Percentiles rank a stretch among this genome's conserved stretches.
These are phyloP conservation scores for Zizania palustris DNA, from an alignment of 202 grass and related monocot genomes.

Conservation along the genomic window DNA sequence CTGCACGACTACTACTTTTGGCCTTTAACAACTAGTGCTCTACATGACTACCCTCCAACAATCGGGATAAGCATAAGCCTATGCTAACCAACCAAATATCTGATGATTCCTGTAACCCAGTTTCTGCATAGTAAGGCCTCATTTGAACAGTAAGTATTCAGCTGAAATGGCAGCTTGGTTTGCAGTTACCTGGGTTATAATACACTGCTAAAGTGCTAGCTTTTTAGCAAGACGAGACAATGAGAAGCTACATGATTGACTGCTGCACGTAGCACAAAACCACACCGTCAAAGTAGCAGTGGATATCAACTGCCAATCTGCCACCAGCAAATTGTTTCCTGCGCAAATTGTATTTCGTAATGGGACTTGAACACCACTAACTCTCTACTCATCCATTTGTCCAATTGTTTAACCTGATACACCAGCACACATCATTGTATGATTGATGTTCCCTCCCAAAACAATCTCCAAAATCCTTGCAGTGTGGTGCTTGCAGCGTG, in stretches of 20 bases:
- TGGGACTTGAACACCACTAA: constrained; percentile 45
- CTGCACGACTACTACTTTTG: constrained; percentile 29
- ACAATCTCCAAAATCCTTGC: constrained; percentile 31
- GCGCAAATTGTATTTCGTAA: neutral
- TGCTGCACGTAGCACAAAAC: neutral
- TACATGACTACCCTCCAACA: constrained; percentile 39
- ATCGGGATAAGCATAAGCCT: constrained; percentile 34
- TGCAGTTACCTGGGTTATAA: neutral
- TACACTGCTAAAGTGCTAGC: neutral
- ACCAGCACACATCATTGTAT: neutral
- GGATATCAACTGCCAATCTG: constrained; percentile 1
- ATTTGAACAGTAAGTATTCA: constrained; percentile 6
- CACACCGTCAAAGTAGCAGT: neutral
- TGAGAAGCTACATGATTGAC: neutral
- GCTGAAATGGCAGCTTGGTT: constrained; percentile 4
- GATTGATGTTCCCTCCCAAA: constrained; percentile 29
- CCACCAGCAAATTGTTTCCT: constrained; percentile 28
- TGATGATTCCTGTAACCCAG: neutral
- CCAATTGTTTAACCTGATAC: constrained; percentile 39
- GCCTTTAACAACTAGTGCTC: constrained; percentile 31
- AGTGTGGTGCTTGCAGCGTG: constrained; percentile 77
- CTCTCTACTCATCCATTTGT: constrained; percentile 38
- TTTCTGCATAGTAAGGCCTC: constrained; percentile 21
- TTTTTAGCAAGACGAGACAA: constrained; percentile 19
- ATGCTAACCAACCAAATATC: constrained; percentile 30